A percentile compares a stretch with the other conserved stretches of the same genome.
These are phyloP conservation scores for Ziziphus jujuba DNA, from an alignment of 306 rosid genomes.

Conservation along the genomic window DNA sequence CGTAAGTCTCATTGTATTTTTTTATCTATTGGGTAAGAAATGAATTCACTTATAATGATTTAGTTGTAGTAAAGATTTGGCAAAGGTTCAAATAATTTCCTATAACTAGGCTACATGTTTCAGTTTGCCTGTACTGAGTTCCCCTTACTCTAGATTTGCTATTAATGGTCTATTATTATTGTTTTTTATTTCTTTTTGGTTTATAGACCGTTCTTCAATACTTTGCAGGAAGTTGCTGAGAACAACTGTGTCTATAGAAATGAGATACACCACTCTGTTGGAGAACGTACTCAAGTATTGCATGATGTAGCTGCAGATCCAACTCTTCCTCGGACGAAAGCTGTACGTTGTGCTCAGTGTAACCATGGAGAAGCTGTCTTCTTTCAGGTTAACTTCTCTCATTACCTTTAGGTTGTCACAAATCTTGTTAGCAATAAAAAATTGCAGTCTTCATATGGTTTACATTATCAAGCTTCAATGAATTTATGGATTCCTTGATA, in stretches of 20 bases:
- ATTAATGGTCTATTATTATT: background rate
- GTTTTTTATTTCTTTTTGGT: background rate
- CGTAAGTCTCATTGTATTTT: no score
- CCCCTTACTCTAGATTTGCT: no score
- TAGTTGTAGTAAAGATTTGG: no score
- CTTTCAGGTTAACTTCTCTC: constrained; percentile 63
- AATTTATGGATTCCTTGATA: no score
- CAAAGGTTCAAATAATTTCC: no score
- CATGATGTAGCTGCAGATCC: constrained; percentile 98
- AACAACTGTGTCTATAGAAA: constrained; percentile 87
- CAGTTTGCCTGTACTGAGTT: no score
- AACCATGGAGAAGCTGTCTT: constrained; percentile 99
- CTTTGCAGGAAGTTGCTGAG: constrained; percentile 85
- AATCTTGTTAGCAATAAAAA: no score
- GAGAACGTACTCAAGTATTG: constrained; percentile 87
- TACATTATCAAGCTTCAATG: no score
- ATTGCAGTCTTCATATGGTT: no score
- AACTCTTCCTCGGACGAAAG: constrained; percentile 94
- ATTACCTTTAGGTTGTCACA: background rate
- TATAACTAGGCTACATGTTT: no score
- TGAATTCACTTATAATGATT: no score
- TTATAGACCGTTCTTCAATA: background rate
- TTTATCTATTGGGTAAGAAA: no score
- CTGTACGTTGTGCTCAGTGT: constrained; percentile 86
- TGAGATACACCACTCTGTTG: constrained; percentile 88